Conservation (phyloP, 176 grass and related monocot genomes). For the Phoenix dactylifera region DNA sequence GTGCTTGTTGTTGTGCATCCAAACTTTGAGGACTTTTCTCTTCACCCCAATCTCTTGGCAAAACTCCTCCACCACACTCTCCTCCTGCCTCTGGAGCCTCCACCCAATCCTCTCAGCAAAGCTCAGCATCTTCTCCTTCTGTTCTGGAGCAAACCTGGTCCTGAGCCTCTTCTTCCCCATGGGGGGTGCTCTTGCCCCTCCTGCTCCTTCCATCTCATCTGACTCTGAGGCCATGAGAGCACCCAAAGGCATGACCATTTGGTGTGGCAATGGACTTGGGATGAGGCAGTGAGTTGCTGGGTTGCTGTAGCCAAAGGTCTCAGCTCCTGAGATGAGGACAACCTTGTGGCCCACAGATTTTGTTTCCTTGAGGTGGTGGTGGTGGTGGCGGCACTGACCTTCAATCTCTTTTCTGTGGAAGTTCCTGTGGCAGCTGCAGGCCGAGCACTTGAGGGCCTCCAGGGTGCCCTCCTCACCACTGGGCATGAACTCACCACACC, state of each 20-base stretch:
- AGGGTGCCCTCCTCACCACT: conserved; percentile 8
- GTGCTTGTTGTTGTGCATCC: neutral
- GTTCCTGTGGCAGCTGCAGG: conserved; percentile 14
- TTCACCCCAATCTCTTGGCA: too few relatives aligned
- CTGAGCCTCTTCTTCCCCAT: neutral
- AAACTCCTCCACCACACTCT: neutral
- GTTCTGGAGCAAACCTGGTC: conserved; percentile 2
- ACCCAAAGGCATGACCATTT: conserved; percentile 12
- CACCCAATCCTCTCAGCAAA: conserved; percentile 3
- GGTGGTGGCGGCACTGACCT: neutral
- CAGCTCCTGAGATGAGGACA: neutral
- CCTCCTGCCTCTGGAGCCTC: neutral
- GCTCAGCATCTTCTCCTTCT: conserved; percentile 5
- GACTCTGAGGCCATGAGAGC: neutral
- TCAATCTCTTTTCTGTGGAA: conserved; percentile 13
- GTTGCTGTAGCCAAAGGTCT: conserved; percentile 5
- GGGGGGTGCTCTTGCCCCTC: neutral
- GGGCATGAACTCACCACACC: conserved; percentile 16
- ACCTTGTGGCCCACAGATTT: too few relatives aligned
- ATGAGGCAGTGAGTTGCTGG: neutral
- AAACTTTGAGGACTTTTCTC: neutral
- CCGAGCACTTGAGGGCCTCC: conserved; percentile 7
- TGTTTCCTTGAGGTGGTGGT: neutral
- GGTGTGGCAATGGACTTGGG: neutral
- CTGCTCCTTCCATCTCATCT: conserved; percentile 2